Percentiles rank a stretch among this genome's conserved stretches.
These are phyloP conservation scores for Saksenaea vasiformis DNA, from an alignment of 371 early-diverging fungal species.

Conservation along the genomic window DNA sequence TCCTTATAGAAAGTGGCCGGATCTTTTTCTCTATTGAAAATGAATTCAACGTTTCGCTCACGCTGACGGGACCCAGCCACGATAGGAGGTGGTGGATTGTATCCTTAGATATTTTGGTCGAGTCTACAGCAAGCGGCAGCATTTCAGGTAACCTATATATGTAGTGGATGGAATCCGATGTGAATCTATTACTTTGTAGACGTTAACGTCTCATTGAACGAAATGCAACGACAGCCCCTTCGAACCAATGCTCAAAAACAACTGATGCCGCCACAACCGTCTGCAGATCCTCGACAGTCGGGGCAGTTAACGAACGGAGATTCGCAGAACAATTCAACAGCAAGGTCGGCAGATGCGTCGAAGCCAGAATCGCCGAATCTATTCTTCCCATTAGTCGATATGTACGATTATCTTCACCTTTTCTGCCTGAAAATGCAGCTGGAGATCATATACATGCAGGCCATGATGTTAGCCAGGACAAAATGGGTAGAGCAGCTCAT, in stretches of 20 bases:
- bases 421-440: slow-evolving; percentile 68
- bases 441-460: slow-evolving; percentile 67
- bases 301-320: neutral
- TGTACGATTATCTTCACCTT: slow-evolving; percentile 72
- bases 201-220: slow-evolving; percentile 54
- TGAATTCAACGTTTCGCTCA: slow-evolving; percentile 69
- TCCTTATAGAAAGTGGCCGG: slow-evolving; percentile 53
- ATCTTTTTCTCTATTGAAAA: slow-evolving; percentile 66
- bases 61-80: slow-evolving; percentile 57
- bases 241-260: slow-evolving; percentile 54
- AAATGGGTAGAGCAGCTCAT: slow-evolving; percentile 69
- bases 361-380: slow-evolving; percentile 7
- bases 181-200: slow-evolving; percentile 30
- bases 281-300: slow-evolving; percentile 8
- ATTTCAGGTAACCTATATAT: slow-evolving; percentile 25
- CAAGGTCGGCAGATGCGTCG: neutral
- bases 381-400: slow-evolving; percentile 56
- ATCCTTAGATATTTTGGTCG: slow-evolving; percentile 52
- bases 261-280: slow-evolving; percentile 39
- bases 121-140: slow-evolving; percentile 37
- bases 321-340: neutral
- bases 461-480: slow-evolving; percentile 56
- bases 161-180: neutral
- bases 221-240: slow-evolving; percentile 51
- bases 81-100: slow-evolving; percentile 63